Base-by-base conservation (phyloP, 225 moss, liverwort and hornwort genomes). In the Pleurozium schreberi region DNA sequence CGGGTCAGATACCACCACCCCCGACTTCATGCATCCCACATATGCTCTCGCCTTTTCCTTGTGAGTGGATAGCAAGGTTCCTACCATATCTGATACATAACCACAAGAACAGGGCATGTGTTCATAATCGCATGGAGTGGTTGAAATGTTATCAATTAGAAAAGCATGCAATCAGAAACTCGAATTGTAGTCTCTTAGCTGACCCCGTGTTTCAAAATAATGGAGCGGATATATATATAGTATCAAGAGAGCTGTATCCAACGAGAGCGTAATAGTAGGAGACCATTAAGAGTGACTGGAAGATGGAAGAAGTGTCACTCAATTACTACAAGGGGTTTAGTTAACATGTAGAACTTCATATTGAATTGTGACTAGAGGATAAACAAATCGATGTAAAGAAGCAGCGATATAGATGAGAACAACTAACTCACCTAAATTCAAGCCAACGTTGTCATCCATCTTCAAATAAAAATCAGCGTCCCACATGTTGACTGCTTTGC, bases 381-480 rank as follows among this genome's bases (percentile, higher is more conserved):
- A 40, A 76, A 42, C 58, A 78, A 65, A 87, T 43, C 45, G 15
- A 75, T 52, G 81, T 69, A n/a, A 83, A 61, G 61, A 71, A 73
- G 83, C 36, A 87, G 83, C 86, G 33, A 58, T 34, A 85, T 45
- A 84, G 55, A 91, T 62, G 70, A 70, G 79, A 65, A 80, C 13
- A 67, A 60, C 25, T 84, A 84, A 71, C 93, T 95, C 93, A 99
- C 99, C 99, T 92, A 99, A 89, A 85, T 95, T 96, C 74, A 99
- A 91, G 58, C 94, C 96, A 84, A 96, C 91, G 71, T 97, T 93
- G 86, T 99, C 97, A 90, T 97, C 96, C 77, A 99, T 95, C 93
- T 99, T 99, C 85, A 96, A 89, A 88, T 99, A 99, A 89, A 96
- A 99, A 85, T 96, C 97, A 89, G 97, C 96, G 85, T 97, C 94